Conservation (phyloP, 805 yeast species). For the Hanseniaspora valbyensis region DNA sequence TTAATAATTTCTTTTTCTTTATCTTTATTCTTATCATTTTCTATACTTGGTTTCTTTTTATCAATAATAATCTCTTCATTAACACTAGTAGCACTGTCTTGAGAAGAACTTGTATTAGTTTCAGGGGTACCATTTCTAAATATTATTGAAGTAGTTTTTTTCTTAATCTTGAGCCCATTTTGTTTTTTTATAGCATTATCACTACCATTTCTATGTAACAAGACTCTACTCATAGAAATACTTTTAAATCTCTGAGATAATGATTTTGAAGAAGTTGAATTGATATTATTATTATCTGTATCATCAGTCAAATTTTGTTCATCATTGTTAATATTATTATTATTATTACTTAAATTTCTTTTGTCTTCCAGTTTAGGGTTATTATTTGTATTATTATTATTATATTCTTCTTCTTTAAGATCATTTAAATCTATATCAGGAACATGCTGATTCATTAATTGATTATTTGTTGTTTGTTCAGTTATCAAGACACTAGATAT, state of each 20-base stretch:
- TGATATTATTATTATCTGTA: too few relatives aligned
- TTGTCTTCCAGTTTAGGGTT: too few relatives aligned
- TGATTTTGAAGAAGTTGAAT: background rate
- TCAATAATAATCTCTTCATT: too few relatives aligned
- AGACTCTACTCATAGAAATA: constrained; percentile 8
- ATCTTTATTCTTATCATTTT: background rate
- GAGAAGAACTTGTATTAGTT: background rate
- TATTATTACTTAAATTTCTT: too few relatives aligned
- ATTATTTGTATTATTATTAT: background rate
- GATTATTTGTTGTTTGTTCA: background rate
- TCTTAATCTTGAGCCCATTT: background rate
- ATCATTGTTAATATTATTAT: too few relatives aligned
- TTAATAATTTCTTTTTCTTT: background rate
- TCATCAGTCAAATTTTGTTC: too few relatives aligned
- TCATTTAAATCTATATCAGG: background rate
- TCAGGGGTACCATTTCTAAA: background rate
- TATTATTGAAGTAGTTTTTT: background rate
- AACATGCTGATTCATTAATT: background rate
- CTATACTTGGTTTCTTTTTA: too few relatives aligned
- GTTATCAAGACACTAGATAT: background rate
- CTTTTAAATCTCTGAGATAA: constrained; percentile 1
- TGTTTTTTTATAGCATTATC: background rate
- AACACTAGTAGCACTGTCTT: background rate
- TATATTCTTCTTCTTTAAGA: background rate
- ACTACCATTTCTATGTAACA: background rate